Percentiles rank a stretch among this genome's conserved stretches.
These are phyloP conservation scores for Fusarium duplospermum DNA, from an alignment of 2,329 filamentous ascomycete species.

Conservation along the genomic window DNA sequence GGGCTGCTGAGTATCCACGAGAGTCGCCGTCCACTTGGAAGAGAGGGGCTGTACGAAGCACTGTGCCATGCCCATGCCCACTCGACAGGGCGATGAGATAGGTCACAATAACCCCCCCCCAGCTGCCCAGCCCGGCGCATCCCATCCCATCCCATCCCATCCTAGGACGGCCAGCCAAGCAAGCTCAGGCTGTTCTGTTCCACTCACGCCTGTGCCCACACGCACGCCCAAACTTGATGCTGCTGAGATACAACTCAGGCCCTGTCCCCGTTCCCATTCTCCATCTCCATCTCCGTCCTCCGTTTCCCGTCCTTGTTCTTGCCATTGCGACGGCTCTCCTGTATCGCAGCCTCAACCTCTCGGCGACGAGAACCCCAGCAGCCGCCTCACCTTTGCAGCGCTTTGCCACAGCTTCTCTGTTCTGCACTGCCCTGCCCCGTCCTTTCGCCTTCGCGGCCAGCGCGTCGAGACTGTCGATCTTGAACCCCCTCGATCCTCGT, in stretches of 20 bases:
- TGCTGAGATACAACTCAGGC: conserved; percentile 45
- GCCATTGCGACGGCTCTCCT: conserved; percentile 43
- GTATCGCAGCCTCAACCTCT: conserved; percentile 35
- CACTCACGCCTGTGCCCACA: conserved; percentile 42
- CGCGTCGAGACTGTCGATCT: conserved; percentile 17
- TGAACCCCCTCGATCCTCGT: conserved; percentile 16
- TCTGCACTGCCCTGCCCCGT: background rate
- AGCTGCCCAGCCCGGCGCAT: conserved; percentile 23
- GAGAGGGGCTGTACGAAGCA: conserved; percentile 1
- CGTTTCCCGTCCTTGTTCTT: conserved; percentile 38
- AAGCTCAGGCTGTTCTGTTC: conserved; percentile 39
- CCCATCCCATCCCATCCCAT: conserved; percentile 25
- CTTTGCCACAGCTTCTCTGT: conserved; percentile 14
- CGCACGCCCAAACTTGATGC: conserved; percentile 41
- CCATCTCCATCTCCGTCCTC: conserved; percentile 25
- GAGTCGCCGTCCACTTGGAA: background rate
- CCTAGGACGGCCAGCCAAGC: conserved; percentile 25
- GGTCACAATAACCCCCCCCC: conserved; percentile 26
- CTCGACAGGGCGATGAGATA: conserved; percentile 16
- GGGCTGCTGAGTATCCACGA: background rate
- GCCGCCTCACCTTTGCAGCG: conserved; percentile 19
- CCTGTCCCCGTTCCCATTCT: conserved; percentile 42
- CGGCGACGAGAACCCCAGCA: conserved; percentile 24
- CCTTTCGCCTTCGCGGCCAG: conserved; percentile 17
- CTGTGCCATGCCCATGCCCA: conserved; percentile 10